Percentiles rank a stretch among this genome's conserved stretches.
Conservation (phyloP, 2,329 filamentous ascomycete genomes). For the Colletotrichum gigasporum region DNA sequence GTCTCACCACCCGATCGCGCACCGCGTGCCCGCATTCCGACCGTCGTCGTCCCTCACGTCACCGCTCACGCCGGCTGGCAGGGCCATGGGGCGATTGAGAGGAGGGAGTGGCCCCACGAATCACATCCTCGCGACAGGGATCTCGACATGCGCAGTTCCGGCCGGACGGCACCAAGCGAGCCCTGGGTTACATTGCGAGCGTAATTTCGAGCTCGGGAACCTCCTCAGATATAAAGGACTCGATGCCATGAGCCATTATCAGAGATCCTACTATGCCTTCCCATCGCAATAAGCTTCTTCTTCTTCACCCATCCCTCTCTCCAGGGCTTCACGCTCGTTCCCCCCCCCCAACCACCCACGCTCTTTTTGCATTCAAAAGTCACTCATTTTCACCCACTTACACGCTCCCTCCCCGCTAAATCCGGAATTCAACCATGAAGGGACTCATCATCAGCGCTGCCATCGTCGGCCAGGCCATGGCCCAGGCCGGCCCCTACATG, state of each 20-base stretch:
- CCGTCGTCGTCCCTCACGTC: background rate
- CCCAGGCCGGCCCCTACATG: slow-evolving; percentile 37
- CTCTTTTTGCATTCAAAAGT: background rate
- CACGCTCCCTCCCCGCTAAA: background rate
- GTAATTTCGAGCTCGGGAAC: background rate
- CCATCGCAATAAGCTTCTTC: background rate
- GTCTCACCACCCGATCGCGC: slow-evolving; percentile 1
- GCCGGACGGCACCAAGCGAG: slow-evolving; percentile 6
- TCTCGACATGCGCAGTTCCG: slow-evolving; percentile 7
- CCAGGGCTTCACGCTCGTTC: slow-evolving; percentile 10
- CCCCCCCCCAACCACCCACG: no score
- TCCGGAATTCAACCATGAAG: slow-evolving; percentile 27
- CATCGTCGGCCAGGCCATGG: slow-evolving; percentile 15
- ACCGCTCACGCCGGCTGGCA: background rate
- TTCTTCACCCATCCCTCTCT: background rate
- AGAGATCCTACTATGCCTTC: background rate
- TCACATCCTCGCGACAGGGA: slow-evolving; percentile 5
- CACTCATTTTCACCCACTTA: slow-evolving; percentile 8
- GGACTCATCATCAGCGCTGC: slow-evolving; percentile 18
- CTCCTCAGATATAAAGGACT: background rate
- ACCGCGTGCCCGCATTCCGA: background rate
- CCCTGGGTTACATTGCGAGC: background rate
- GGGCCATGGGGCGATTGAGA: slow-evolving; percentile 9
- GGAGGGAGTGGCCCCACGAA: slow-evolving; percentile 11
- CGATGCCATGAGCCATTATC: no score